Percentiles rank a stretch among this genome's conserved stretches.
Conservation (phyloP, 768 basidiomycete species). For the Leccinum boreale region DNA sequence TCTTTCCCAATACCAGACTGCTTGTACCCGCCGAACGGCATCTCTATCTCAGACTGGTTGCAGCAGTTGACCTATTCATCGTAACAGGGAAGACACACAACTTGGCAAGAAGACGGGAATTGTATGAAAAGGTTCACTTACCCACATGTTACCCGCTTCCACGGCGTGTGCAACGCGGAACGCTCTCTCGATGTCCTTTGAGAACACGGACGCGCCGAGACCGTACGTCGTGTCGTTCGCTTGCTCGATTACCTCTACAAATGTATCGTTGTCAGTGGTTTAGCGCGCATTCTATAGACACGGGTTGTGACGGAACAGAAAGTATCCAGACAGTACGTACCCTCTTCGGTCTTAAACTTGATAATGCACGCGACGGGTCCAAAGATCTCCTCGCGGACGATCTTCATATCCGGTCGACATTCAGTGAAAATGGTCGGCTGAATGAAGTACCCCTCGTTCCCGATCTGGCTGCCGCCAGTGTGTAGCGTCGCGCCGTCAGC, state of each 20-base stretch:
- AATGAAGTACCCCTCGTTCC: constrained; percentile 9
- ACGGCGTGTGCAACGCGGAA: constrained; percentile 40
- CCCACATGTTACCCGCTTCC: constrained; percentile 59
- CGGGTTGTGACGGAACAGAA: not conserved
- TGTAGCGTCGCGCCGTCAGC: constrained; percentile 2
- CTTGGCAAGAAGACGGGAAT: not conserved
- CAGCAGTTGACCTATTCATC: constrained; percentile 2
- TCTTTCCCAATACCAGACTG: constrained; percentile 10
- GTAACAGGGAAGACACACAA: not conserved
- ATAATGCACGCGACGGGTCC: constrained; percentile 10
- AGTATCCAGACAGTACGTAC: not conserved
- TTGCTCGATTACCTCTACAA: constrained; percentile 7
- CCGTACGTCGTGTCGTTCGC: constrained; percentile 11
- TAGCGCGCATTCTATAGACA: not conserved
- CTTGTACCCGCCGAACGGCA: constrained; percentile 12
- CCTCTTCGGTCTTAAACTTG: constrained; percentile 7
- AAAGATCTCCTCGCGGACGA: constrained; percentile 11
- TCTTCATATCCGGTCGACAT: constrained; percentile 8
- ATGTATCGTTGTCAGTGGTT: not conserved
- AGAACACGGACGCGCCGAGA: constrained; percentile 10
- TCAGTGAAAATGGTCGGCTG: constrained; percentile 12
- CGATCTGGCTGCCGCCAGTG: not conserved
- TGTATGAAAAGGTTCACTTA: constrained; percentile 18
- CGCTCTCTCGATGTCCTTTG: constrained; percentile 33
- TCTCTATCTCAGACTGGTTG: constrained; percentile 5